These are phyloP conservation scores for Aspergillus sp. DNA, from an alignment of 2,329 filamentous ascomycete genomes.

Conservation along the genomic window DNA sequence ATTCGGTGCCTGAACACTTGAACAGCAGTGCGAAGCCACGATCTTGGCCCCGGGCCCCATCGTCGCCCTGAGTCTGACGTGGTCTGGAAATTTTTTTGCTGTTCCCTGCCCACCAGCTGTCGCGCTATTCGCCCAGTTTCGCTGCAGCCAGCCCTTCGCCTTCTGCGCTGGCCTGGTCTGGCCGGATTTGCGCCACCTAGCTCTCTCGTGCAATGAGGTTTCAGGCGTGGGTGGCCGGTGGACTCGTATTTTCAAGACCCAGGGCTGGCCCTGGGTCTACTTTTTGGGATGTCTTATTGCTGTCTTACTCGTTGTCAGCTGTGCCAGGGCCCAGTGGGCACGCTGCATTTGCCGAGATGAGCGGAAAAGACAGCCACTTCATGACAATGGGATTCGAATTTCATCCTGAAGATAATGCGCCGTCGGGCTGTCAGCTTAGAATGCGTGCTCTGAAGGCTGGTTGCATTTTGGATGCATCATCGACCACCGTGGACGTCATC, in stretches of 20 bases:
- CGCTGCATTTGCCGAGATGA: too few relatives aligned
- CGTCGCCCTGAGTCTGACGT: constrained; percentile 7
- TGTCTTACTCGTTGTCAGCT: not conserved
- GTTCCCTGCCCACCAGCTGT: constrained; percentile 1
- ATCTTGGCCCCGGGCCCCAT: not conserved
- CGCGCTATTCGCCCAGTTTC: not conserved
- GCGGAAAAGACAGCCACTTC: too few relatives aligned
- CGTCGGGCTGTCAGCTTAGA: not conserved
- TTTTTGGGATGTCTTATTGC: not conserved
- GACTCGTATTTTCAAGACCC: not conserved
- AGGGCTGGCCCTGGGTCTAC: not conserved
- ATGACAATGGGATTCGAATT: too few relatives aligned
- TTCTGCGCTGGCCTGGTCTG: not conserved
- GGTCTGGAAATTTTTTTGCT: not conserved
- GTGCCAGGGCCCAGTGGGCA: not conserved
- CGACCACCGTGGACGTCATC: not conserved
- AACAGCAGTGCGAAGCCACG: not conserved
- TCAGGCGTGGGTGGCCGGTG: not conserved
- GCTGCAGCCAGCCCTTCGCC: not conserved
- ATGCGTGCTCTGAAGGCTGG: not conserved
- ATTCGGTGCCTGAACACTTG: constrained; percentile 9
- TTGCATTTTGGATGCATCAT: not conserved
- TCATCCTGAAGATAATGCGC: not conserved
- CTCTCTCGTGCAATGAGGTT: constrained; percentile 1
- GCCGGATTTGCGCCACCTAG: constrained; percentile 2